A percentile compares a stretch with the other conserved stretches of the same genome.
phyloP scores from a whole-genome alignment of 768 basidiomycete species.

The Rhodocollybia butyracea region DNA sequence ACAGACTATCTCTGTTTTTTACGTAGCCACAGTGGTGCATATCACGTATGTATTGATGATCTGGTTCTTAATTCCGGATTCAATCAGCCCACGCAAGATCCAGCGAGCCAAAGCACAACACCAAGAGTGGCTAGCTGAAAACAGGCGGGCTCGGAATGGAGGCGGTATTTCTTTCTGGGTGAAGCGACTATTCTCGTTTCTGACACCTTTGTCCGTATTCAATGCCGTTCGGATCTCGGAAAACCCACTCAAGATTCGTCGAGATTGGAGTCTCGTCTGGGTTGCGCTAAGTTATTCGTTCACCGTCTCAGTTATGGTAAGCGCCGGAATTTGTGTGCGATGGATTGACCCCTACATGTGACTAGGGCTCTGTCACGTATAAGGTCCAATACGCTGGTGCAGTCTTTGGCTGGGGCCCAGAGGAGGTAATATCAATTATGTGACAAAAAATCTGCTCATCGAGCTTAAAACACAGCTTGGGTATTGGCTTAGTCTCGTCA shows the following conservation, averaged over 20 bases:
- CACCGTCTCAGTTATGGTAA: conserved; percentile 44
- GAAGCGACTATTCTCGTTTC: conserved; percentile 53
- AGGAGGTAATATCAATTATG: conserved; percentile 41
- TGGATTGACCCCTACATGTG: background rate
- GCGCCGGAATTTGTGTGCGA: background rate
- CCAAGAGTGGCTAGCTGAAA: conserved; percentile 25
- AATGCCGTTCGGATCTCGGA: conserved; percentile 35
- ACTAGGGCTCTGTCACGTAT: conserved; percentile 52
- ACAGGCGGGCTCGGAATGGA: conserved; percentile 10
- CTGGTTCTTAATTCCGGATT: conserved; percentile 74
- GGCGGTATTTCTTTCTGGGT: conserved; percentile 33
- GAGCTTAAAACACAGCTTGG: conserved; percentile 44
- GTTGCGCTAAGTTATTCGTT: conserved; percentile 53
- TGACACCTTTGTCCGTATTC: conserved; percentile 70
- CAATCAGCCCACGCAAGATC: conserved; percentile 55
- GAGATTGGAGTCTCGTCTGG: conserved; percentile 66
- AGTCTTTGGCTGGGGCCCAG: conserved; percentile 65
- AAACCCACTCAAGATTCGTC: conserved; percentile 39
- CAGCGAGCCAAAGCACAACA: conserved; percentile 33
- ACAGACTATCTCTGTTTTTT: conserved; percentile 65
- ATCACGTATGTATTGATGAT: conserved; percentile 44
- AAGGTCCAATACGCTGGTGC: conserved; percentile 65
- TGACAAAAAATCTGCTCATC: background rate
- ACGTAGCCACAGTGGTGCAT: conserved; percentile 52
- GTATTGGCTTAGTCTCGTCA: conserved; percentile 63